Base-by-base conservation (phyloP, 2,329 filamentous ascomycete genomes). In the Zymoseptoria ardabiliae region DNA sequence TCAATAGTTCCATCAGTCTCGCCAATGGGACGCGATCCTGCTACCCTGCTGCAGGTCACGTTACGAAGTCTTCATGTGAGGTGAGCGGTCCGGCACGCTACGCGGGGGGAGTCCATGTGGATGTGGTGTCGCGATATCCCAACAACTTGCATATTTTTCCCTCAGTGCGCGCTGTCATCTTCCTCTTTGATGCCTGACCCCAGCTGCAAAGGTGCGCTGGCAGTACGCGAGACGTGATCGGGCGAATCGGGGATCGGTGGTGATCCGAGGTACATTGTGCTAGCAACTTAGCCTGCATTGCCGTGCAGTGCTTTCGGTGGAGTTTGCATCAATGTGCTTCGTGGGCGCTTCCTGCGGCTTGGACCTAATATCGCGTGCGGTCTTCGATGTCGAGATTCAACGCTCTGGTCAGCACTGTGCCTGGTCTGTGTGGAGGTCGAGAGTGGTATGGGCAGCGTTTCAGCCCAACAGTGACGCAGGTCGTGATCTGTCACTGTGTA, bases 1-100 rank as follows among this genome's bases (percentile, higher is more conserved):
- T 53, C 58, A 62, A 53, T 58, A 50, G 55, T 22, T 25, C 30
- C 22, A 25, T 45, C 35, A 45, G 13, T 45, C 17, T 45, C 35
- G 35, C 35, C 58, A 63, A 63, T 63, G 52, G 55, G 59, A 53
- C 50, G 8, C 50, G 41, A 13, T 48, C 49, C 23, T 23, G 19
- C 41, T 5, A 17, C 41, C 19, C 48, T 54, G 55, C 52, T 55
- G 56, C 56, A 28, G 49, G 49, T 61, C 56, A 57, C 51, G 53
- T 61, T 56, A 61, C 20, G 35, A n/a, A 50, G 13, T 19, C 19
- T 41, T 45, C 41, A 58, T 61, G 59, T 57, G 57, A 45, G 35
- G 35, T 45, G 35, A 45, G 35, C 35, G 35, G 35, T 45, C 35
- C 53, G 56, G 51, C 53, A 56, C 52, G 52, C 21, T 20, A 54